Base-by-base conservation (phyloP, 495 filamentous ascomycete genomes). In the Hypoxylon lienhwacheense region DNA sequence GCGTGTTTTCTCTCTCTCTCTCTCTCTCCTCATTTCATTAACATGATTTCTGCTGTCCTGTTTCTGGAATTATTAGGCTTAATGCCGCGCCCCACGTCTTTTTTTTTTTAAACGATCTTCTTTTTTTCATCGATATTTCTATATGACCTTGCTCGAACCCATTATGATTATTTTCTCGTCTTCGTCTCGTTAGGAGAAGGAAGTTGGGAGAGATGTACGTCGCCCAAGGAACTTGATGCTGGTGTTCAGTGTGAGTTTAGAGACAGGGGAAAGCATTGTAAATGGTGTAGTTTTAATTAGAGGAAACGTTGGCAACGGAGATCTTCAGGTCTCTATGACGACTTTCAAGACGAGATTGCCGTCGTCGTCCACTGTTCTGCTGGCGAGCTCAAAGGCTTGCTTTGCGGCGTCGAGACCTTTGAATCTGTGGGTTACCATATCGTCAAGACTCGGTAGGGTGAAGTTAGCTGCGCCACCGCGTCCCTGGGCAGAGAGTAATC, bases 331-430 rank as follows among this genome's bases (percentile, higher is more conserved):
- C 62, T 84, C 87, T 70, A 95, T 83, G 42, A 92, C 80, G 22
- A 95, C 90, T 74, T 96, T 96, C 1, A 96, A 73, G 22, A 96
- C 89, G 45, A 95, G 72, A 17, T 79, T 85, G 7, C 89, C 89
- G 1, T 83, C 67, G 46, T 85, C 83, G 71, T 96, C 91, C n/a
- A 81, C 77, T 3, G 86, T 89, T 61, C 81, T 82, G 11, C 86
- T 85, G n/a, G 89, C 90, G 68, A 96, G 80, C 36, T 82, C 77
- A 68, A 97, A 95, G 7, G 89, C 91, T 14, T 81, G 69, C 52
- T 83, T 79, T 5, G 79, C 83, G 16, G 73, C 70, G 14, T 81
- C 85, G 20, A 89, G 76, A 8, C 93, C 83, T 45, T 74, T 76
- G 59, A 88, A 80, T 32, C 81, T 77, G 71, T 96, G 91, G 14